Percentiles rank a stretch among this genome's conserved stretches.
Conservation (phyloP, 2,329 filamentous ascomycete species). For the Stagonosporopsis tanaceti region DNA sequence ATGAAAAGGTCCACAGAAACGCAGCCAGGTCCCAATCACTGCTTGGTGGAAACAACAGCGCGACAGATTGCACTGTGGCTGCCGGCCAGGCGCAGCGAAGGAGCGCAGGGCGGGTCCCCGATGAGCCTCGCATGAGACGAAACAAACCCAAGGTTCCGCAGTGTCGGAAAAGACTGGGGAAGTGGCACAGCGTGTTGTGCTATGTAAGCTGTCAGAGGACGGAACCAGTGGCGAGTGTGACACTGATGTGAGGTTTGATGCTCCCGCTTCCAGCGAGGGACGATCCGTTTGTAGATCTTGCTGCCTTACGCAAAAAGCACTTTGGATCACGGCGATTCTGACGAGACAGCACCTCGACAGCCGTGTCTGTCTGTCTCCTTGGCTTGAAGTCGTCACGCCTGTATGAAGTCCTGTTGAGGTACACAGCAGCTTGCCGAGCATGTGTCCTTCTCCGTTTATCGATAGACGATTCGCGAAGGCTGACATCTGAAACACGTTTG, state of each 20-base stretch:
- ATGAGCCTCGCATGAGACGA: constrained; percentile 19
- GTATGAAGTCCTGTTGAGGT: constrained; percentile 17
- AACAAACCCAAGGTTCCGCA: constrained; percentile 12
- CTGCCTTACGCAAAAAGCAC: constrained; percentile 1
- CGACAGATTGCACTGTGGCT: constrained; percentile 11
- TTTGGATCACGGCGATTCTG: not conserved
- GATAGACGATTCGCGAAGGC: constrained; percentile 17
- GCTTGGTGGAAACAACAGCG: not conserved
- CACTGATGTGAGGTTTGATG: constrained; percentile 12
- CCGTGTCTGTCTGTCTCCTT: not conserved
- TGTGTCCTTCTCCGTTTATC: constrained; percentile 16
- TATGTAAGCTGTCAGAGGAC: constrained; percentile 3
- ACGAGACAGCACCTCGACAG: not conserved
- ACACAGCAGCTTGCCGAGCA: constrained; percentile 18
- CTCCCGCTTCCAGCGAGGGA: constrained; percentile 15
- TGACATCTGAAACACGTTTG: constrained; percentile 15
- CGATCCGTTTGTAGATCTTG: constrained; percentile 9
- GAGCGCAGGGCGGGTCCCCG: constrained; percentile 3
- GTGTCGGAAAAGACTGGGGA: constrained; percentile 15
- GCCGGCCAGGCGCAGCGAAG: not conserved
- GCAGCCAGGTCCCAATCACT: not conserved
- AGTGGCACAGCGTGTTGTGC: constrained; percentile 4
- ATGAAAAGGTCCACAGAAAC: not conserved
- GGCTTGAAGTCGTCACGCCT: constrained; percentile 9
- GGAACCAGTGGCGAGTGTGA: constrained; percentile 6